These are phyloP conservation scores for Penicillium sp. DNA, from an alignment of 2,329 filamentous ascomycete species.

Conservation along the genomic window DNA sequence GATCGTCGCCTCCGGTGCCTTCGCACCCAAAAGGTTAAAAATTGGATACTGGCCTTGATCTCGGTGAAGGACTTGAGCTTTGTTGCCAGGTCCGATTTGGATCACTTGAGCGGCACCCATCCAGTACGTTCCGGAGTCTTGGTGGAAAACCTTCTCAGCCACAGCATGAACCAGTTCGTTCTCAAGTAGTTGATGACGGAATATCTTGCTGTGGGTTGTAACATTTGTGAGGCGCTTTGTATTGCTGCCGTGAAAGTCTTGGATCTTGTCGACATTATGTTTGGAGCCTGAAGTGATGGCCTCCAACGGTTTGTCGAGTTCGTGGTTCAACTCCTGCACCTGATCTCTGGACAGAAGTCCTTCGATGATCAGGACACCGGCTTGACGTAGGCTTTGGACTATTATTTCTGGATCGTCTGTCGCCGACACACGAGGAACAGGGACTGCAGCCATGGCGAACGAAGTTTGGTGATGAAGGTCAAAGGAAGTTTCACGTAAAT, in stretches of 20 bases:
- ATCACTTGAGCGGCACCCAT: slow-evolving; percentile 14
- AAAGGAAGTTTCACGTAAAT: not conserved
- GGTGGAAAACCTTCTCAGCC: slow-evolving; percentile 5
- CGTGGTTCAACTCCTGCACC: not conserved
- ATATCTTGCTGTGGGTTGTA: slow-evolving; percentile 4
- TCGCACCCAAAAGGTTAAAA: slow-evolving; percentile 3
- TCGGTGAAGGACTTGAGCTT: slow-evolving; percentile 14
- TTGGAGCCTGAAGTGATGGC: not conserved
- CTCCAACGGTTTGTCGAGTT: not conserved
- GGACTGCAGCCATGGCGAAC: not conserved
- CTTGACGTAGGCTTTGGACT: not conserved
- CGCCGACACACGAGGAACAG: not conserved
- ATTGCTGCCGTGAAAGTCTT: not conserved
- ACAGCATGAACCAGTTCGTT: slow-evolving; percentile 9
- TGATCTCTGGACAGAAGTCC: not conserved
- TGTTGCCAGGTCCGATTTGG: slow-evolving; percentile 14
- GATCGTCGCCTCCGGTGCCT: not conserved
- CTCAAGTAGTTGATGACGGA: slow-evolving; percentile 11
- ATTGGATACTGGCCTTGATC: slow-evolving; percentile 20
- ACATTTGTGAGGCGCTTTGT: slow-evolving; percentile 9
- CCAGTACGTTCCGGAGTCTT: slow-evolving; percentile 16
- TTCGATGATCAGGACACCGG: not conserved
- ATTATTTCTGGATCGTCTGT: not conserved
- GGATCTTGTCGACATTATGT: not conserved
- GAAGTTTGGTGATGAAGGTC: not conserved